Percentiles rank a stretch among this genome's conserved stretches.
These are phyloP conservation scores for Globisporangium barbulae DNA, from an alignment of 352 stramenopile genomes.

Conservation along the genomic window DNA sequence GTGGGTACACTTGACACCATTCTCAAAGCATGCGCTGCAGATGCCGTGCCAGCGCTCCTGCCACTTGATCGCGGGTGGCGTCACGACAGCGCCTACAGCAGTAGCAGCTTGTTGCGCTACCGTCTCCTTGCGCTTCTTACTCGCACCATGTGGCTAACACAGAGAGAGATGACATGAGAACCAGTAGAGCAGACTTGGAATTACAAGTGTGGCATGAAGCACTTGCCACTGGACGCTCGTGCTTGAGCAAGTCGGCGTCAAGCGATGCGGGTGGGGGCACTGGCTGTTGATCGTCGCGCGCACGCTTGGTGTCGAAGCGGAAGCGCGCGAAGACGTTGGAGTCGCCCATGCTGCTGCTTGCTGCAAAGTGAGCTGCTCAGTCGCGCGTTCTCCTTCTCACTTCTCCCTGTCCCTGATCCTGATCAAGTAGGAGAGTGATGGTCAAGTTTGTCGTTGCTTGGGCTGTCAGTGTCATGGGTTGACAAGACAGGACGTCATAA, in stretches of 20 bases:
- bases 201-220: background rate
- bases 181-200: background rate
- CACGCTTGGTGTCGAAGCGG: constrained; percentile 55
- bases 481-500: no score
- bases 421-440: no score
- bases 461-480: no score
- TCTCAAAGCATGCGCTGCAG: constrained; percentile 66
- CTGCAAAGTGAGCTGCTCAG: background rate
- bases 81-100: background rate
- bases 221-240: background rate
- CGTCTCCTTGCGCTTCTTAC: constrained; percentile 13
- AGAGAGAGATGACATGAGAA: background rate
- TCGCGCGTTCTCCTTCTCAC: background rate
- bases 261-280: background rate
- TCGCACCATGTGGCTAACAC: background rate
- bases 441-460: no score
- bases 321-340: constrained; percentile 51
- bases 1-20: constrained; percentile 49
- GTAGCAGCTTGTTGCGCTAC: background rate
- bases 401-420: no score
- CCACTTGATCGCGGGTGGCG: constrained; percentile 40
- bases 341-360: constrained; percentile 4
- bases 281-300: constrained; percentile 19
- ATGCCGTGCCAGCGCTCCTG: constrained; percentile 83
- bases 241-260: background rate